Evolutionary conservation across 192 early-diverging fungal species (phyloP).

Genomic region (Linnemannia elongata): DNA sequence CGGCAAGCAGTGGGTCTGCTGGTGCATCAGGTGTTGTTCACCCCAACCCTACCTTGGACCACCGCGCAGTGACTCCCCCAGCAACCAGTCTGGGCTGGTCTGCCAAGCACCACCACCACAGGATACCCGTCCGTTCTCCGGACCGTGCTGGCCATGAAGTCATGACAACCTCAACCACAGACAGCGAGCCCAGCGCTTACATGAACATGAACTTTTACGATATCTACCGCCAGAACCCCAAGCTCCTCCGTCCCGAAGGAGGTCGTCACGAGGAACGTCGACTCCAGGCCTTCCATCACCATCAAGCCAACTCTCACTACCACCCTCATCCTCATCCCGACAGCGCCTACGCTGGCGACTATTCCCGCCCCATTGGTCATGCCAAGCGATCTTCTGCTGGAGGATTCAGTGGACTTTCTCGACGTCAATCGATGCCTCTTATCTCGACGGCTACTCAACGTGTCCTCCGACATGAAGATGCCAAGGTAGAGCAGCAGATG

Average conservation of each 20-base stretch:
- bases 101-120: conserved; percentile 33
- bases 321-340: neutral
- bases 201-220: conserved; percentile 49
- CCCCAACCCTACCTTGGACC: neutral
- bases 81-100: conserved; percentile 17
- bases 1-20: conserved; percentile 10
- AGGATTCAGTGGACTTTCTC: neutral
- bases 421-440: conserved; percentile 33
- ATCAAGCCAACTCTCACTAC: neutral
- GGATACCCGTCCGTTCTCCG: conserved; percentile 38
- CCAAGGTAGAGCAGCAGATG: neutral
- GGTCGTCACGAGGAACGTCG: conserved; percentile 30
- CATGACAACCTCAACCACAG: conserved; percentile 27
- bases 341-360: neutral
- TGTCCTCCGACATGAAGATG: conserved; percentile 38
- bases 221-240: conserved; percentile 42
- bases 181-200: conserved; percentile 27
- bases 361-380: neutral
- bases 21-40: neutral
- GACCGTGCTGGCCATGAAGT: conserved; percentile 36
- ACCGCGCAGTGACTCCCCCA: conserved; percentile 3
- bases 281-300: conserved; percentile 5
- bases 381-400: conserved; percentile 6
- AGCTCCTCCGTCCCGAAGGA: conserved; percentile 36
- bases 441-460: conserved; percentile 28